Percentiles rank a stretch among this genome's conserved stretches.
phyloP scores from a whole-genome alignment of 257 asterid genomes.

The Nicotiana noctiflora region DNA sequence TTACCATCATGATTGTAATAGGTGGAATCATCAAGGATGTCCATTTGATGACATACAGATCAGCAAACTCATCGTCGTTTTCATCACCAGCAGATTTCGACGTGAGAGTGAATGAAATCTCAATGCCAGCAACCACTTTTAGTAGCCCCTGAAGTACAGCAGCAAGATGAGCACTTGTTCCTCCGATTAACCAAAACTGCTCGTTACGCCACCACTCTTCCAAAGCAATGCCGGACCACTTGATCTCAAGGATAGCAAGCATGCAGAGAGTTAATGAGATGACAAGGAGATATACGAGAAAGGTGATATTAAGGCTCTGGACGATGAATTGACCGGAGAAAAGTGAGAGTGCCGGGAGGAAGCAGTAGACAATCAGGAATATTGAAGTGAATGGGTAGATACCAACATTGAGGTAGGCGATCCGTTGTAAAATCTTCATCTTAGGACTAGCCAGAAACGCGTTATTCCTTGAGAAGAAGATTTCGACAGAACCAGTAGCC shows the following conservation, averaged over 20 bases:
- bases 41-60: constrained; percentile 67
- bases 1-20: constrained; percentile 58
- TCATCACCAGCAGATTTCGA: constrained; percentile 72
- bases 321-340: constrained; percentile 81
- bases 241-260: constrained; percentile 69
- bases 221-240: constrained; percentile 67
- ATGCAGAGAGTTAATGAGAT: constrained; percentile 58
- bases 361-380: constrained; percentile 77
- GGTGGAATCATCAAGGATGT: constrained; percentile 72
- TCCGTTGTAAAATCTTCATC: constrained; percentile 65
- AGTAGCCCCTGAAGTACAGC: constrained; percentile 84
- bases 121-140: constrained; percentile 78
- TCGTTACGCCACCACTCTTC: constrained; percentile 96
- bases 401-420: constrained; percentile 79
- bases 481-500: constrained; percentile 91
- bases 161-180: constrained; percentile 86
- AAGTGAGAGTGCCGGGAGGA: constrained; percentile 79
- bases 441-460: constrained; percentile 65
- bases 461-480: constrained; percentile 78
- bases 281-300: constrained; percentile 58
- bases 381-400: constrained; percentile 78
- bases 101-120: constrained; percentile 72
- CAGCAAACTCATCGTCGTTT: constrained; percentile 59
- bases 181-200: constrained; percentile 86
- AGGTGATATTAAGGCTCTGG: constrained; percentile 54